Base-by-base conservation (phyloP, 306 rosid species). In the Chamaecrista fasciculata region DNA sequence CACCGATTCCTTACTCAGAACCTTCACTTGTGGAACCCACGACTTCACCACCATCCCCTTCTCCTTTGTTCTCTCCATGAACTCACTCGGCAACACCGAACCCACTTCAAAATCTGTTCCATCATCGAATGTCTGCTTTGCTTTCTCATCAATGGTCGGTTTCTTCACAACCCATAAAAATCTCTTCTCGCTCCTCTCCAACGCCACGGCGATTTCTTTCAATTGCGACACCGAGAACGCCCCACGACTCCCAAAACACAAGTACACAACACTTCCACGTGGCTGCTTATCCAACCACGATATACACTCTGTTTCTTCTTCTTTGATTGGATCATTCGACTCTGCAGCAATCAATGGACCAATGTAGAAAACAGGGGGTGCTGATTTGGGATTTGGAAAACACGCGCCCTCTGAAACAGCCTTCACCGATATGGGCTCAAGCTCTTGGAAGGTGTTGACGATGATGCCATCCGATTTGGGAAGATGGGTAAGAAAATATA, bases 21-120 rank as follows among this genome's bases (percentile, higher is more conserved):
- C 84, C 81, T 79, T 6, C 39, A 55, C 62, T 2, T 55, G 62
- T 15, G 62, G 62, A 11, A 39, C 62, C 62, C 62, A 55, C 39
- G 76, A 67, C 75, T 31, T 79, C 60, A 82, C 76, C 39, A 82
- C 86, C 79, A 67, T 20, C 0, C 84, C 81, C 47, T 71, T 57
- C 0, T 47, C 79, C 57, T 5, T 50, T 0, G 77, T 79, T 66
- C 84, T 71, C 57, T 71, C 77, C 57, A 72, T 1, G n/a, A 82
- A 79, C 16, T 84, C 79, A 7, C 73, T 50, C 2, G 81, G 81
- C 53, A 82, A 14, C 0, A 70, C 3, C 10, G 19, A 2, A 3
- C 10, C 64, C 70, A 62, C 21, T 11, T 62, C 53, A 28, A 62
- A 62, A 58, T 3, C 36, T 65, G 0, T 0, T 21, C 0, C 18